Evolutionary conservation across 106 monocot species (phyloP).

Genomic region (Cymbidium sinense): DNA sequence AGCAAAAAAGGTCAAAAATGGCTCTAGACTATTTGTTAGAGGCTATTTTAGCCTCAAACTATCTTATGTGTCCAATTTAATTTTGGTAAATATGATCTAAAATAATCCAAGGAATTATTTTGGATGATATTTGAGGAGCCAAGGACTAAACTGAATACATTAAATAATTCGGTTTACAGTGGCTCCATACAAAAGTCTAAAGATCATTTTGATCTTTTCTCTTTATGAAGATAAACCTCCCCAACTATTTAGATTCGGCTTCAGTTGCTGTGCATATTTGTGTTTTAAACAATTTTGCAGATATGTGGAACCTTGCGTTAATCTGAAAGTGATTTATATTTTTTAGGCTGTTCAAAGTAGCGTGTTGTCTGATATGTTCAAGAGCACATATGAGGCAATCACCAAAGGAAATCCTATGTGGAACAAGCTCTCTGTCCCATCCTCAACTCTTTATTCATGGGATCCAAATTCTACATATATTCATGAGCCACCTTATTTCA

Average conservation of each 20-base stretch:
- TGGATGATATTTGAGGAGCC: no score
- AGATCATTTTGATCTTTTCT: no score
- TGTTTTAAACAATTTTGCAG: not conserved
- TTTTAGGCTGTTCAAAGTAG: constrained; percentile 59
- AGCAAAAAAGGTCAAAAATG: no score
- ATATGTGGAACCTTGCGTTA: not conserved
- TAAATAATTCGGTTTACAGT: no score
- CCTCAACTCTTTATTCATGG: constrained; percentile 59
- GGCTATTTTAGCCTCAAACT: no score
- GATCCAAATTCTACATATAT: constrained; percentile 70
- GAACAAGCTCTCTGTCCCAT: constrained; percentile 56
- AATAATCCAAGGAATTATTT: no score
- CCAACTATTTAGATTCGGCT: not conserved
- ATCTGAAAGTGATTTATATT: not conserved
- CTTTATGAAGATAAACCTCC: not conserved
- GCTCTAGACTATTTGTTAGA: no score
- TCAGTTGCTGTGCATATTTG: not conserved
- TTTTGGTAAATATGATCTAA: not conserved
- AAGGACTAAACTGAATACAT: no score
- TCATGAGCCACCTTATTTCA: constrained; percentile 76
- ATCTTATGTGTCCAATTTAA: no score
- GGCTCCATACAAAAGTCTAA: no score
- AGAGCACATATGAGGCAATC: constrained; percentile 65
- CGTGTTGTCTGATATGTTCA: constrained; percentile 80
- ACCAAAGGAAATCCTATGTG: constrained; percentile 81